phyloP scores from a whole-genome alignment of 139 green algal genomes.

The Chlamydomonas sp. region DNA sequence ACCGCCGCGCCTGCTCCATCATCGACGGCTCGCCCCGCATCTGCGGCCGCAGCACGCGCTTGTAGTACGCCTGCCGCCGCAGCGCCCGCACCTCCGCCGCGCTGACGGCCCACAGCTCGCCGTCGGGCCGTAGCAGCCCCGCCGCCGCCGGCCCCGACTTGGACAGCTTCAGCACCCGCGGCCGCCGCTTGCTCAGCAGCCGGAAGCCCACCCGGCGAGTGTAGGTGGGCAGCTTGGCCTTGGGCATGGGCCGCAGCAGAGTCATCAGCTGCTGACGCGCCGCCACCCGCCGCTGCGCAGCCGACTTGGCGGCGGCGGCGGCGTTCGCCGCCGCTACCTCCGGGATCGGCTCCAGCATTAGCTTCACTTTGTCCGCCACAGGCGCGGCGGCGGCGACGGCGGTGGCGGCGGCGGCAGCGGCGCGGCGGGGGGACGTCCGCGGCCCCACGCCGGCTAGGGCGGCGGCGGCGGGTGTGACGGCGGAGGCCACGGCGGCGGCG shows the following conservation, averaged over 20 bases:
- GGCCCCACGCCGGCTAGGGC: no score
- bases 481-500: not conserved
- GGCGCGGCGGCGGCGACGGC: not conserved
- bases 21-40: not conserved
- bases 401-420: not conserved
- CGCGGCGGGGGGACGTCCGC: no score
- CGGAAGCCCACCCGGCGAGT: not conserved
- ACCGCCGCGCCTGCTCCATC: not conserved
- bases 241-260: not conserved
- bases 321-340: not conserved
- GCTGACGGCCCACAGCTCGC: not conserved
- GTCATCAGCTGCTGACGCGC: not conserved
- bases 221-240: not conserved
- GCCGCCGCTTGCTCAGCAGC: not conserved
- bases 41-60: not conserved
- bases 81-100: not conserved
- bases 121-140: not conserved
- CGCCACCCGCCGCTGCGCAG: not conserved
- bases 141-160: not conserved
- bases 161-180: not conserved
- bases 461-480: not conserved
- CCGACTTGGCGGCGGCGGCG: no score
- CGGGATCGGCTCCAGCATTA: not conserved
- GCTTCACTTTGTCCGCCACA: not conserved
- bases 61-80: constrained; percentile 19